Evolutionary conservation across 2,329 filamentous ascomycete species (phyloP), one percentile per base, ranked within the genome.

Genomic region (Verticillium longisporum): DNA sequence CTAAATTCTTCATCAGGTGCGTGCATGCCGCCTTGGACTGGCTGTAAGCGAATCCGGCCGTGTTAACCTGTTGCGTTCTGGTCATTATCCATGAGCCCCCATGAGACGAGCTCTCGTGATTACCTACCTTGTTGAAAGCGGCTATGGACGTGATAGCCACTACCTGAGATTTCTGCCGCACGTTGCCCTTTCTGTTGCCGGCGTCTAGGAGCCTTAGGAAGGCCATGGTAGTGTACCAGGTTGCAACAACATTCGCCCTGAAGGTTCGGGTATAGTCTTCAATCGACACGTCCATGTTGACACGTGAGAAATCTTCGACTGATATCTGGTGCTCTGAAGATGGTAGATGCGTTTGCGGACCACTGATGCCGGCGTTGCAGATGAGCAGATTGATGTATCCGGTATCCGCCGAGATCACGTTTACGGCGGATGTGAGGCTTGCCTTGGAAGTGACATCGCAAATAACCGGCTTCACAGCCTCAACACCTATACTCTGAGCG

Each of bases 1-100:
- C 84, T 71, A 92, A 80, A 69, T 89, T 82, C 74, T 91, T 91
- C 10, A 87, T 86, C 55, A 92, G 73, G 63, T 91, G 88, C 6
- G 88, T 88, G 0, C 87, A 86, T 0, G 86, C 90, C 1, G 88
- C 90, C 75, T 95, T 95, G 61, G 85, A 88, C 14, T 89, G 83
- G 18, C 89, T 90, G 72, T 94, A 94, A 0, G 86, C 85, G 72
- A 87, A 93, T 38, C 92, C 90, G 32, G 88, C 88, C 33, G 91
- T 80, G 0, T 83, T 0, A 82, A 53, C 45, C 45, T 53, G n/a
- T 53, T 53, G 18, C 45, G 45, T 26, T 53, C n/a, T 18, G 4
- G 26, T 26, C 21, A 18, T 53, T 18, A 53, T 26, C 18, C n/a
- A 6, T 7, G 18, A 13, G 18, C 21, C 9, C 18, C 45, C 45